Percentiles rank a stretch among this genome's conserved stretches.
Evolutionary conservation across 352 stramenopile species (phyloP).

Genomic region (Phytophthora podocarpi): DNA sequence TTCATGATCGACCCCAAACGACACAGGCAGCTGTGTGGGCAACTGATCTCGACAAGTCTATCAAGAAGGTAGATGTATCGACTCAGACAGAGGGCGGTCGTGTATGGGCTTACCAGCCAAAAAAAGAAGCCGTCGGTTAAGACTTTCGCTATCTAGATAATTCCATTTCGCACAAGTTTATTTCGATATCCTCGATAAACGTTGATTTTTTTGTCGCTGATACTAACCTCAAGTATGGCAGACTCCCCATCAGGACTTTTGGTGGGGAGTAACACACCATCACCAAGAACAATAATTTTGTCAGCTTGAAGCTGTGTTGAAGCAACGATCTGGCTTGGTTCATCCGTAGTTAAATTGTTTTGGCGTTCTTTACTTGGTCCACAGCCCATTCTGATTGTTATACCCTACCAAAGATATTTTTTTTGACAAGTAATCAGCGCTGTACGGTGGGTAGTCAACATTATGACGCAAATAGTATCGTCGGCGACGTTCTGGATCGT

Average conservation of each 20-base stretch:
- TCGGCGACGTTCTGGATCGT: too few species aligned
- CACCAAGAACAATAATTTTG: slow-evolving; percentile 3
- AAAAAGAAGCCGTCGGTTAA: slow-evolving; percentile 27
- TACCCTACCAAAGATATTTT: too few species aligned
- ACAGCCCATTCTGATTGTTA: too few species aligned
- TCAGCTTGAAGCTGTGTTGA: background rate
- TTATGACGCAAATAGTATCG: too few species aligned
- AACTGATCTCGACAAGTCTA: slow-evolving; percentile 15
- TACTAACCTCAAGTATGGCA: slow-evolving; percentile 16
- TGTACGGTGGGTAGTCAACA: too few species aligned
- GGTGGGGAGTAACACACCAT: slow-evolving; percentile 8
- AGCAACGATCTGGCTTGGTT: slow-evolving; percentile 10
- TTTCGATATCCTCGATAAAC: slow-evolving; percentile 10
- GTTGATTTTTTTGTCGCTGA: slow-evolving; percentile 21
- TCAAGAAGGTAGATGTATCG: slow-evolving; percentile 12
- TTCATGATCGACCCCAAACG: too few species aligned
- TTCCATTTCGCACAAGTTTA: slow-evolving; percentile 4
- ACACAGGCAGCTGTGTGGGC: too few species aligned
- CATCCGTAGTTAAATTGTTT: too few species aligned
- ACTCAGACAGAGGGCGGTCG: slow-evolving; percentile 14
- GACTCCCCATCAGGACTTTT: slow-evolving; percentile 3
- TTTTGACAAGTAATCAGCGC: too few species aligned
- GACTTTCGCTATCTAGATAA: slow-evolving; percentile 18
- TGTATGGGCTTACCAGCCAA: slow-evolving; percentile 14
- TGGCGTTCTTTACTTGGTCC: too few species aligned